Base-by-base conservation (phyloP, 2,329 filamentous ascomycete species). In the Sphaerostilbella broomeana region DNA sequence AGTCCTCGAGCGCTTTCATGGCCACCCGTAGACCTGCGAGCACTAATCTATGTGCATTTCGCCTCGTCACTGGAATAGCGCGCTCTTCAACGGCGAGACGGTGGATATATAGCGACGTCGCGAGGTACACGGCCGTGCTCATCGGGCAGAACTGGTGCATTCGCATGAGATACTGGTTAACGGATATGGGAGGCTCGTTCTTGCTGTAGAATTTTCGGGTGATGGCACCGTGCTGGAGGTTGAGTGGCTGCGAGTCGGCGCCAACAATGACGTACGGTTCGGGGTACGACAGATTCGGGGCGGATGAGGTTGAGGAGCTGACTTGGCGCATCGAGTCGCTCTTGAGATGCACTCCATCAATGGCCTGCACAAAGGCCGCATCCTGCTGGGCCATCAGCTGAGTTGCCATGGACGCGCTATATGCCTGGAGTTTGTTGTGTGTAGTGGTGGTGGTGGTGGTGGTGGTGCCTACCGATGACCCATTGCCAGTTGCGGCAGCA, bases 131-230 rank as follows among this genome's bases (percentile, higher is more conserved):
- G 17, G 83, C 90, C 0, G 89, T 88, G 46, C 86, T 94, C 77
- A 95, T 88, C 4, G 92, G 89, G 55, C 90, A 97, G 65, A 84
- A 95, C 42, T 79, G 79, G 63, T 97, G 89, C 43, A 97, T 77
- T 12, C 90, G 84, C 53, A 81, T 70, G 17, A 97, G 75, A 57
- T 97, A 98, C 47, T 92, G 84, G 54, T 83, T 77, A 32, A 95
- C 73, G 24, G 79, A 74, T 49, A 97, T 90, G 9, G 84, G 81
- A 15, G 92, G 90, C 12, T 87, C 79, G 35, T 80, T 77, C 59
- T 92, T 95, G 48, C 84, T 90, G 67, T 92, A 94, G 64, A 98
- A 98, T 54, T 92, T 92, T 50, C 88, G 80, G 13, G 86, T 87
- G 48, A 97, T 86, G 48, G 87, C 84, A 46, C 80, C 81, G 56